Percentiles rank a stretch among this genome's conserved stretches.
phyloP scores from a whole-genome alignment of 2,329 filamentous ascomycete species.

The Sarocladium oryzae region DNA sequence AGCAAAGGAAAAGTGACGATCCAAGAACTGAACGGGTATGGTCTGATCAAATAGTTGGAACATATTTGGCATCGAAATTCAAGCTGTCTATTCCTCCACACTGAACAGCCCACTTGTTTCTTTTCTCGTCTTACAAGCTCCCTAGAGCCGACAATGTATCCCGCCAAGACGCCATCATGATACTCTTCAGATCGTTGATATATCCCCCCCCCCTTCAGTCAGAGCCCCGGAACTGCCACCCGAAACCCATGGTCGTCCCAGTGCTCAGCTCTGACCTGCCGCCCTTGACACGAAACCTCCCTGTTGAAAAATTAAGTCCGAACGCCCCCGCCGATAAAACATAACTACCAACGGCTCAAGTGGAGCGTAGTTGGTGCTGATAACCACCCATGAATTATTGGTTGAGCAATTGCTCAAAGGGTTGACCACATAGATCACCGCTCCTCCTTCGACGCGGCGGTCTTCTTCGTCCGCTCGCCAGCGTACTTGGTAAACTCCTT shows the following conservation, averaged over 20 bases:
- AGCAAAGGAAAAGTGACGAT: neutral
- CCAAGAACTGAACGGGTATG: neutral
- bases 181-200: neutral
- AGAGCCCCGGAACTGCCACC: neutral
- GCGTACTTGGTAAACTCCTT: conserved; percentile 42
- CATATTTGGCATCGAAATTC: neutral
- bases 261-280: neutral
- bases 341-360: neutral
- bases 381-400: conserved; percentile 1
- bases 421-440: conserved; percentile 13
- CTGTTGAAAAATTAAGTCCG: neutral
- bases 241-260: conserved; percentile 1
- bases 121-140: conserved; percentile 2
- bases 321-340: conserved; percentile 5
- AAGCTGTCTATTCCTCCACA: neutral
- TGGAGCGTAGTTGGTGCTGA: neutral
- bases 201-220: neutral
- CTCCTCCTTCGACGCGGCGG: conserved; percentile 16
- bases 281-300: neutral
- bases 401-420: neutral
- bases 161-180: neutral
- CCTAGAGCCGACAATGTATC: neutral
- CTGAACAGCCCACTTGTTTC: neutral
- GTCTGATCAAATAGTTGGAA: neutral
- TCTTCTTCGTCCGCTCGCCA: conserved; percentile 18